Conservation (phyloP, 2,329 filamentous ascomycete species). For the Cucurbitaria berberidis region DNA sequence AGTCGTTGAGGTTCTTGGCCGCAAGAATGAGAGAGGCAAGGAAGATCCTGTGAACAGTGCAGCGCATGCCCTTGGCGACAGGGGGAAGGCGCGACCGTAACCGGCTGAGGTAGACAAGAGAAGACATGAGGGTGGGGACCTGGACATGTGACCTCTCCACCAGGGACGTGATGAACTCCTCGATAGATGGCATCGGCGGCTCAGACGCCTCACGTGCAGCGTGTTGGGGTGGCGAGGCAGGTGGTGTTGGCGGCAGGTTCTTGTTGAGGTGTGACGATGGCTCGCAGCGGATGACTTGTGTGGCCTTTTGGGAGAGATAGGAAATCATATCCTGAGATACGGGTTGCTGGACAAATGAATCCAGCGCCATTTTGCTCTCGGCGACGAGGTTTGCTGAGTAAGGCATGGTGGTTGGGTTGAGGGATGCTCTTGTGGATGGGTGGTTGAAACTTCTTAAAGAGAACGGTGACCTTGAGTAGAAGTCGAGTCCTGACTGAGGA, state of each 20-base stretch:
- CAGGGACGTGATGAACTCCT: slow-evolving; percentile 89
- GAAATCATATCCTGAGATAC: slow-evolving; percentile 78
- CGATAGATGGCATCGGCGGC: slow-evolving; percentile 72
- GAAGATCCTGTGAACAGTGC: slow-evolving; percentile 98
- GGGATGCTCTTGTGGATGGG: slow-evolving; percentile 17
- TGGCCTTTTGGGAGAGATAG: slow-evolving; percentile 76
- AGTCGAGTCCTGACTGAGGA: slow-evolving; percentile 17
- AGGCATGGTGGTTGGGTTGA: slow-evolving; percentile 48
- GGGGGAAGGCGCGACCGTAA: slow-evolving; percentile 86
- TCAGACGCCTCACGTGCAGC: slow-evolving; percentile 54
- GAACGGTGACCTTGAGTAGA: slow-evolving; percentile 3
- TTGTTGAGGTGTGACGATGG: slow-evolving; percentile 50
- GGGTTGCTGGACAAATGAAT: slow-evolving; percentile 79
- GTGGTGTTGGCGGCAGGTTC: slow-evolving; percentile 64
- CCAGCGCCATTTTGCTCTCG: slow-evolving; percentile 75
- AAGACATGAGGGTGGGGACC: slow-evolving; percentile 96
- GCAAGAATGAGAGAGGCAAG: slow-evolving; percentile 83
- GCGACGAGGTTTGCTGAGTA: slow-evolving; percentile 51
- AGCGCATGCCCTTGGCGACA: slow-evolving; percentile 93
- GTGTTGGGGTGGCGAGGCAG: slow-evolving; percentile 63
- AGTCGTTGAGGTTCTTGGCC: slow-evolving; percentile 98
- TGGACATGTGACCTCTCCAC: slow-evolving; percentile 95
- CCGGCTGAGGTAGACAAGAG: slow-evolving; percentile 88
- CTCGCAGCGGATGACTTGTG: slow-evolving; percentile 82
- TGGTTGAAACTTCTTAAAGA: slow-evolving; percentile 24